phyloP scores from a whole-genome alignment of 2,329 filamentous ascomycete species.

The Reticulascus tulasneorum region DNA sequence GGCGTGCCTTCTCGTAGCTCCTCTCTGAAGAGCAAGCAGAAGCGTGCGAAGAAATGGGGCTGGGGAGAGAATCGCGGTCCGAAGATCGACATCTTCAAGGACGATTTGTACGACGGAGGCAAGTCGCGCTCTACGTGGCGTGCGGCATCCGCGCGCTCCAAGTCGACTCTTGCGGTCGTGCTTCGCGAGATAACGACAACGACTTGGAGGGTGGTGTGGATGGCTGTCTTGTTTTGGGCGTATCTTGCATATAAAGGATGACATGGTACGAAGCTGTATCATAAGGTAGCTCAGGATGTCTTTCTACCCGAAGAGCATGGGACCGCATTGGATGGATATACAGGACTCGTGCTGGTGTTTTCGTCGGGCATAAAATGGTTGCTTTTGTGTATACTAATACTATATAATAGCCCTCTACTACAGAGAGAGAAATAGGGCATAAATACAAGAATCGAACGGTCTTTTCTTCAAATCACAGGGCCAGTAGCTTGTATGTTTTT shows the following conservation, averaged over 20 bases:
- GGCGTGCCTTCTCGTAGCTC: slow-evolving; percentile 14
- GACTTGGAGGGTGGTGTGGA: slow-evolving; percentile 58
- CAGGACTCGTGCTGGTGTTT: background rate
- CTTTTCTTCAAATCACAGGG: no score
- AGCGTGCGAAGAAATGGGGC: slow-evolving; percentile 34
- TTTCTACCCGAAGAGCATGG: slow-evolving; percentile 5
- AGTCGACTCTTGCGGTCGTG: slow-evolving; percentile 41
- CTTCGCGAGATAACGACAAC: slow-evolving; percentile 58
- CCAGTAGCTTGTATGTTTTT: no score
- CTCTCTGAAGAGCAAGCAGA: slow-evolving; percentile 21
- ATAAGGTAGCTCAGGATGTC: background rate
- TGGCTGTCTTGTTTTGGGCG: slow-evolving; percentile 61
- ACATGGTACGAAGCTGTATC: slow-evolving; percentile 11
- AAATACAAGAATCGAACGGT: background rate
- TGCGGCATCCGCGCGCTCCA: slow-evolving; percentile 21
- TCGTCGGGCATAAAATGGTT: slow-evolving; percentile 3
- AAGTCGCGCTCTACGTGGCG: slow-evolving; percentile 28
- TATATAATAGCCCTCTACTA: slow-evolving; percentile 2
- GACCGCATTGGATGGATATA: slow-evolving; percentile 8
- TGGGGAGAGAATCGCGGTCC: slow-evolving; percentile 42
- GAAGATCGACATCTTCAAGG: slow-evolving; percentile 50
- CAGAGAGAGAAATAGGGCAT: background rate
- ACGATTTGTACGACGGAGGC: slow-evolving; percentile 38
- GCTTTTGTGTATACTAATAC: slow-evolving; percentile 1
- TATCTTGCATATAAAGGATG: slow-evolving; percentile 64